These are phyloP conservation scores for Trametes cubensis DNA, from an alignment of 768 basidiomycete species.

Conservation along the genomic window DNA sequence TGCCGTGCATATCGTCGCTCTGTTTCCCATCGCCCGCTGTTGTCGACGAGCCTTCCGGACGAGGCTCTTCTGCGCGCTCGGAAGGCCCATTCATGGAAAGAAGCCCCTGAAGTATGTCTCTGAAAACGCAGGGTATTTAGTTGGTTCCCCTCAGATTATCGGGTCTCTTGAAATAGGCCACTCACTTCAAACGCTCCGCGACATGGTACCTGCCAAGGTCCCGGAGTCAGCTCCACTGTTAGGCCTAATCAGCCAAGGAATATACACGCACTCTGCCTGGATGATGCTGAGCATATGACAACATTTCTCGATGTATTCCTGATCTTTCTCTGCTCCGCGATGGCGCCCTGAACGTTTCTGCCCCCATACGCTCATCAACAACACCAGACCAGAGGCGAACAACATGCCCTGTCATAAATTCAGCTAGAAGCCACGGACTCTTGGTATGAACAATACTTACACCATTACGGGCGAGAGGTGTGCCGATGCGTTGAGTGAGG, in stretches of 20 bases:
- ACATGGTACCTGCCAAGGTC: conserved; percentile 10
- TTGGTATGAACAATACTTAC: conserved; percentile 5
- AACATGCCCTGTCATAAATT: conserved; percentile 28
- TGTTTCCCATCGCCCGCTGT: no score
- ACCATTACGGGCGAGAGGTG: neutral
- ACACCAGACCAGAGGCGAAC: conserved; percentile 47
- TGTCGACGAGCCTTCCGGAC: no score
- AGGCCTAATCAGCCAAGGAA: neutral
- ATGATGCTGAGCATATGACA: conserved; percentile 32
- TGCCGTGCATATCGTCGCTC: no score
- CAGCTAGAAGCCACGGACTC: neutral
- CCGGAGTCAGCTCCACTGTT: neutral
- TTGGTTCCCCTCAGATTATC: neutral
- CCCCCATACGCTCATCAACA: conserved; percentile 53
- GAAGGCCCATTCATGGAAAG: neutral
- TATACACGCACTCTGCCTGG: conserved; percentile 9
- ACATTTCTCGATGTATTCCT: conserved; percentile 45
- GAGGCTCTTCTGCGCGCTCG: neutral
- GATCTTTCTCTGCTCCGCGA: conserved; percentile 37
- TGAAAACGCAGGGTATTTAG: neutral
- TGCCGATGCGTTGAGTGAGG: conserved; percentile 30
- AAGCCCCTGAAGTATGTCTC: conserved; percentile 9
- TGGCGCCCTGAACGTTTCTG: conserved; percentile 36
- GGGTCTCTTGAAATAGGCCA: no score
- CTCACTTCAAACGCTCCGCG: conserved; percentile 2